phyloP scores from a whole-genome alignment of 2,329 filamentous ascomycete species.

The Phoma sp. region DNA sequence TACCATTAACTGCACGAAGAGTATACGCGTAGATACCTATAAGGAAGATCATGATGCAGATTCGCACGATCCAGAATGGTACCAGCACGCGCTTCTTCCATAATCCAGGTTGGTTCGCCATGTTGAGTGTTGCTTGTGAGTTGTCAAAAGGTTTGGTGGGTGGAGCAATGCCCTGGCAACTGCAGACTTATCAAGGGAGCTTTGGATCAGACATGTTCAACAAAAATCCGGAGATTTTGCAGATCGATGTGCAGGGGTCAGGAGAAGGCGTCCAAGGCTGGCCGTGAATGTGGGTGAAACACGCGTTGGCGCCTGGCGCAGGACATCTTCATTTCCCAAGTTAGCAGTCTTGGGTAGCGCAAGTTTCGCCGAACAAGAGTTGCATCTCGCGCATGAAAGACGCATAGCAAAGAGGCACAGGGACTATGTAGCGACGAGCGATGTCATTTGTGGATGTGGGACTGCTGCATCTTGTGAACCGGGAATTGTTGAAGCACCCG shows the following conservation, averaged over 20 bases:
- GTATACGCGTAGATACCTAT: slow-evolving; percentile 37
- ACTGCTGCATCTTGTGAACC: background rate
- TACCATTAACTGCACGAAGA: slow-evolving; percentile 27
- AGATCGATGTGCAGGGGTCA: slow-evolving; percentile 25
- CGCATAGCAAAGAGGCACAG: background rate
- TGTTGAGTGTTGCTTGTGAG: slow-evolving; percentile 12
- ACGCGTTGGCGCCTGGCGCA: slow-evolving; percentile 21
- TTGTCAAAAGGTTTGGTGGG: background rate
- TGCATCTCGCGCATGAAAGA: no score
- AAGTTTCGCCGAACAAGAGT: background rate
- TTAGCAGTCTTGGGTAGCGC: background rate
- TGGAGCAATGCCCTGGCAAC: background rate
- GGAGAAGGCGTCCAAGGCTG: slow-evolving; percentile 25
- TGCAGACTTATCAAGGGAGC: background rate
- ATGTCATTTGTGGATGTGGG: background rate
- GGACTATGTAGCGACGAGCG: background rate
- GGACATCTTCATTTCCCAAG: slow-evolving; percentile 19
- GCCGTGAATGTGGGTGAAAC: slow-evolving; percentile 30
- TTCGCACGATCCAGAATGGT: slow-evolving; percentile 47
- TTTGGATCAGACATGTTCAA: slow-evolving; percentile 10
- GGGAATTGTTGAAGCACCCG: background rate
- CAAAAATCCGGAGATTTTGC: slow-evolving; percentile 5
- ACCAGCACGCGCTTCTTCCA: slow-evolving; percentile 51
- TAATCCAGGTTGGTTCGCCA: slow-evolving; percentile 30
- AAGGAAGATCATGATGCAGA: slow-evolving; percentile 43